phyloP scores from a whole-genome alignment of 2,329 filamentous ascomycete species.

The Colletotrichum karsti region DNA sequence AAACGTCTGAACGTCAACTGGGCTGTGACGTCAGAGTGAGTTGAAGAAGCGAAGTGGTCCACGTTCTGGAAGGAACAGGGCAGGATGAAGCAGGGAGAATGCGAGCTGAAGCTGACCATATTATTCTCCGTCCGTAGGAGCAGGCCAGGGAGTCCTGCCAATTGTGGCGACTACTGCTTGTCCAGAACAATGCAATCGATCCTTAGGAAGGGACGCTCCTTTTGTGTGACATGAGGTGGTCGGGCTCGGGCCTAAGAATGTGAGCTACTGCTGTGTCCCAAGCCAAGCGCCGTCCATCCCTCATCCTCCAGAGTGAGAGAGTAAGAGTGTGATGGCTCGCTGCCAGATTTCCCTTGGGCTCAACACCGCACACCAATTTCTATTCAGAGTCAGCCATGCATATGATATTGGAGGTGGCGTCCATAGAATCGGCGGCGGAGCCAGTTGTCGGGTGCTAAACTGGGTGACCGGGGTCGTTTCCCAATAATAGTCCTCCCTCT shows the following conservation, averaged over 20 bases:
- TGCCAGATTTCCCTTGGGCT: background rate
- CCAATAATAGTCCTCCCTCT: background rate
- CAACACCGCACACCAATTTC: constrained; percentile 7
- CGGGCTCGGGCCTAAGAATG: background rate
- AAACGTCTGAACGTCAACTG: background rate
- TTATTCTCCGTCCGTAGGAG: background rate
- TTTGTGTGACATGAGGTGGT: constrained; percentile 11
- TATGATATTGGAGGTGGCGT: constrained; percentile 28
- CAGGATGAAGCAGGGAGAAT: background rate
- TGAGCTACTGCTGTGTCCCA: background rate
- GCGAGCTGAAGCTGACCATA: background rate
- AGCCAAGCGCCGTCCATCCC: background rate
- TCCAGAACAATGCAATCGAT: background rate
- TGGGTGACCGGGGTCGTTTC: background rate
- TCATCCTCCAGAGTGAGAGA: background rate
- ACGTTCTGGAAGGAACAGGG: background rate
- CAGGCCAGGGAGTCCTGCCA: background rate
- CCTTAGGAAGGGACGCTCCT: background rate
- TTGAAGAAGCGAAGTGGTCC: background rate
- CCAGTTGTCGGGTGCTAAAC: background rate
- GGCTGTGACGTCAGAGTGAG: constrained; percentile 22
- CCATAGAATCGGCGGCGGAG: background rate
- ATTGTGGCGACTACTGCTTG: constrained; percentile 7
- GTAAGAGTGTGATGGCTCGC: too few relatives aligned
- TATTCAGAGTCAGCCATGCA: constrained; percentile 23